Conservation (phyloP, 345 rosid species). For the Hevea brasiliensis region DNA sequence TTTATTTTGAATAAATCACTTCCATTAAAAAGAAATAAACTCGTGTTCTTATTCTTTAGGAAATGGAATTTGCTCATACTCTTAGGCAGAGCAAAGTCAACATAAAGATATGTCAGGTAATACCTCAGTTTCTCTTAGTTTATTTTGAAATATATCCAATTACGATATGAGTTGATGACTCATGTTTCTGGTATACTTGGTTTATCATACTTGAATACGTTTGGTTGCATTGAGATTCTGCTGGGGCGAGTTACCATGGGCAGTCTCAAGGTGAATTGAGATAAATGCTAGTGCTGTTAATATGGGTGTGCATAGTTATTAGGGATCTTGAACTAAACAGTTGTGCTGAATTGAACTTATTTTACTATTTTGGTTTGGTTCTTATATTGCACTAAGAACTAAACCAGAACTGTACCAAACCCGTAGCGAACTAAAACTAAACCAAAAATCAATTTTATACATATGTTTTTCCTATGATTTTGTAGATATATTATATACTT, state of each 20-base stretch:
- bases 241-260: not conserved
- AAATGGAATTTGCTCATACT: conserved; percentile 93
- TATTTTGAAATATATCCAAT: not conserved
- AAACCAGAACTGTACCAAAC: too few relatives aligned
- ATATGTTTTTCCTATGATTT: too few relatives aligned
- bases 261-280: not conserved
- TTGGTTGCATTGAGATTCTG: not conserved
- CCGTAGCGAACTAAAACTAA: too few relatives aligned
- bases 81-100: conserved; percentile 84
- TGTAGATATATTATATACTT: too few relatives aligned
- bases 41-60: conserved; percentile 41
- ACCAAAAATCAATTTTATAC: too few relatives aligned
- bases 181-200: not conserved
- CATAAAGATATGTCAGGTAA: conserved; percentile 90
- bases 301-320: too few relatives aligned
- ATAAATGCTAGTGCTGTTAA: not conserved
- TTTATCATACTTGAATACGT: not conserved
- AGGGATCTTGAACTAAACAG: too few relatives aligned
- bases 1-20: not conserved
- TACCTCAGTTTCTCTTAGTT: not conserved
- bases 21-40: conserved; percentile 2
- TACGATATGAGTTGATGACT: not conserved
- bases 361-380: too few relatives aligned
- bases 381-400: too few relatives aligned
- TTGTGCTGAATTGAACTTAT: too few relatives aligned